These are phyloP conservation scores for Orobanche coerulescens DNA, from an alignment of 257 asterid species.

Conservation along the genomic window DNA sequence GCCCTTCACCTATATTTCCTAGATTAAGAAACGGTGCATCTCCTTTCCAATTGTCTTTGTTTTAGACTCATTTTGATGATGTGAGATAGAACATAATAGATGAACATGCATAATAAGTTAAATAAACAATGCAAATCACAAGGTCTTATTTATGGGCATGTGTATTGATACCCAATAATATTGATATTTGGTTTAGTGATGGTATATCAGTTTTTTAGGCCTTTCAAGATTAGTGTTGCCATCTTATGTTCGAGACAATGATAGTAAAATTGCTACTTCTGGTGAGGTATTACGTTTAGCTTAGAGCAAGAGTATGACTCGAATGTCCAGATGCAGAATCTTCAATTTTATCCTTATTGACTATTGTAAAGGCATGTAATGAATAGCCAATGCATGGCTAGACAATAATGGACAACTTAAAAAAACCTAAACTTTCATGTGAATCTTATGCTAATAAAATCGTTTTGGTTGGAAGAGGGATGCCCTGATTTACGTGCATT, in stretches of 20 bases:
- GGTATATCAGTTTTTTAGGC: neutral
- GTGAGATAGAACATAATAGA: neutral
- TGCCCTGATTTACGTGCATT: neutral
- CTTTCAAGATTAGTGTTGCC: neutral
- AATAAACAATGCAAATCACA: neutral
- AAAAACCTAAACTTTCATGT: neutral
- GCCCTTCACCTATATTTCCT: constrained; percentile 2
- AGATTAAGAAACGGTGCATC: neutral
- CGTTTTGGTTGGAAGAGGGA: neutral
- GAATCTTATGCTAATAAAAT: neutral
- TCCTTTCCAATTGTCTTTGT: constrained; percentile 2
- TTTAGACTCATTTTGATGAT: neutral
- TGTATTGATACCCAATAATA: neutral
- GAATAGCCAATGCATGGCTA: neutral
- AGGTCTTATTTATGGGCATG: neutral
- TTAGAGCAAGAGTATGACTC: neutral
- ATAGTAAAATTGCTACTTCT: neutral
- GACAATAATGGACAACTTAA: neutral
- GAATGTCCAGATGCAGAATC: neutral
- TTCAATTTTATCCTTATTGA: neutral
- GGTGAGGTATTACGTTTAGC: neutral
- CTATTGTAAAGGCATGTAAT: neutral
- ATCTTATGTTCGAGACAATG: constrained; percentile 1
- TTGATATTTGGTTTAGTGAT: neutral
- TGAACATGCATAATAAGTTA: neutral